Base-by-base conservation (phyloP, 139 green algal genomes). In the Zygnema cylindricum region DNA sequence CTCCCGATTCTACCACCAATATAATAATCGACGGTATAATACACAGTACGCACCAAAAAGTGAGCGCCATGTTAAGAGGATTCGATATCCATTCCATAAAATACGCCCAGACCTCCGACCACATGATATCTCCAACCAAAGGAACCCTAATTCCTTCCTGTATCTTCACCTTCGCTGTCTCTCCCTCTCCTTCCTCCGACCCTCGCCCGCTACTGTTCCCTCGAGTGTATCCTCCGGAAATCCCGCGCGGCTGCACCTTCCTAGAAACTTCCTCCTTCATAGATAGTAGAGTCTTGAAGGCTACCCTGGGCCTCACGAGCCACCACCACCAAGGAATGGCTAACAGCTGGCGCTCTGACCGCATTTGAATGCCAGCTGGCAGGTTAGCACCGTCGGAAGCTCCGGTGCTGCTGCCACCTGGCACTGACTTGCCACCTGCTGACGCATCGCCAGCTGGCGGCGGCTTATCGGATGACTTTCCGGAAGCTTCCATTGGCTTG, bases 1-100 rank as follows among this genome's bases (percentile, higher is more conserved):
- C 75, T 7, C 81, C 81, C 42, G 81, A 78, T 43, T 78, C 75
- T 32, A 86, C 81, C 25, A 63, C 33, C n/a, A 86, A 86, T 23
- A 86, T 63, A 69, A 86, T 86, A 3, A 39, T 43, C 54, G 54
- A 63, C 35, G 81, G 75, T 23, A 86, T 43, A 78, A 32, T 69
- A 16, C 71, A 63, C 33, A 36, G 32, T 69, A 86, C 11, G 2
- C 71, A 41, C 81, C 81, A 86, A 7, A 86, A 32, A 11, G 75
- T 30, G 23, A 86, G 81, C 35, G 43, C 43, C 3, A 78, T 78
- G 81, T 86, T 86, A 7, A 79, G 42, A 16, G 81, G 81, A 16
- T 86, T 36, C 38, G 33, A 36, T 1, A 86, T 32, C 81, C 81
- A 86, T 7, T 35, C n/a, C 77, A 49, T 32, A 33, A 2, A 21